Evolutionary conservation across 202 grass and related monocot species (phyloP), one percentile per base, ranked within the genome.

Genomic region (Elaeis oleifera): DNA sequence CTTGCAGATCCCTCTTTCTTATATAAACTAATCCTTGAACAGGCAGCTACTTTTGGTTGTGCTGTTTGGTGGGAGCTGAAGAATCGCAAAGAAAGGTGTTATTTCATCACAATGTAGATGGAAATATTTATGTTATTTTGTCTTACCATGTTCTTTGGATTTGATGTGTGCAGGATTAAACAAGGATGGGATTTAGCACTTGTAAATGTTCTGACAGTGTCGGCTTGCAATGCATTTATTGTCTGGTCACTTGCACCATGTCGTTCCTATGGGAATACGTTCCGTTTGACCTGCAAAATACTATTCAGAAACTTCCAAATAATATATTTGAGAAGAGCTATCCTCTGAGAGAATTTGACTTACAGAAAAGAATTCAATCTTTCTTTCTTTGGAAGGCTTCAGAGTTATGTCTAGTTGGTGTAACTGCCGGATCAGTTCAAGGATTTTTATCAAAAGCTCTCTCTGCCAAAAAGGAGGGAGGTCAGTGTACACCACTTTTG

Each of bases 271-370:
- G 94, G 94, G 62, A 97, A 71, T 71, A 97, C 82, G 59, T 97
- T 89, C 58, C 77, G 65, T 67, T 89, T 75, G 85, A 89, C 64
- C 84, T 91, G 58, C 70, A 97, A 78, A 92, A 86, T 70, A 79
- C 82, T 18, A 97, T 97, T 23, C 87, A 97, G 84, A 97, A 97
- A 80, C 92, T 97, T 76, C 92, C 92, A 24, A 97, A 92, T 68
- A 97, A 97, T 67, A 77, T 97, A 39, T 97, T 97, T 54, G 92
- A 97, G 76, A 91, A 86, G 76, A 97, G 75, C 74, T 91, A 97
- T 83, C 84, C 77, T 57, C 78, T 97, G 84, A 89, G 92, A 79
- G 88, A 91, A 66, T 97, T 97, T 77, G 88, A 89, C 76, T 70
- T 91, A 62, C 65, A 62, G 49, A 97, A 97, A 80, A 70, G 92